Evolutionary conservation across 345 rosid genomes (phyloP), one percentile per base, ranked within the genome.

Genomic region (Cardamine occulta): DNA sequence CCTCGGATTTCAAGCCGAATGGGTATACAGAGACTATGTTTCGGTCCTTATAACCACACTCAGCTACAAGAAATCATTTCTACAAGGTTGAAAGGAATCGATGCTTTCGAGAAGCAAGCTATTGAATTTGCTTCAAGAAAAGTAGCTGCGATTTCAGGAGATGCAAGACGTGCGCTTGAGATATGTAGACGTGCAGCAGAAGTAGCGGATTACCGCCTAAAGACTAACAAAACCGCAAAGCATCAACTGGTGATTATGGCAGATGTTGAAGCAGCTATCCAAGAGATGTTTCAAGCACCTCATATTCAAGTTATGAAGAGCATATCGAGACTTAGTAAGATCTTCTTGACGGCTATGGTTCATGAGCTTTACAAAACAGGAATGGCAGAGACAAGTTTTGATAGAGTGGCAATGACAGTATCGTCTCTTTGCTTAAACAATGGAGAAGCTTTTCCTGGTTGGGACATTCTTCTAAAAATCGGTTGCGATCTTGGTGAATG

Each of bases 161-260:
- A 94, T 78, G 98, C 98, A 72, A 89, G 98, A 35, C 96, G 97
- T 66, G 97, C 93, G 2, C 82, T 94, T 65, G 98, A 94, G 88
- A 94, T 94, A 79, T 91, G 98, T 81, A 90, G 97, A 69, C 93
- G 95, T 14, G 98, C 97, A 63, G 98, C 98, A 28, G 98, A 94
- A 81, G 83, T 94, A 69, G 85, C 97, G 39, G 97, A 94, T 81
- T 84, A 84, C 80, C 88, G 67, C 24, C 45, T 86, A 45, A 89
- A 88, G 86, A 84, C 58, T 28, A 76, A 65, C 54, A 59, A 63
- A 65, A 71, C 81, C 57, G 58, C 88, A 82, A 97, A 84, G 66
- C 88, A 85, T 71, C 73, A 66, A 70, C 80, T 90, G 45, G 93
- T 89, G 82, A 82, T 85, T 24, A 91, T 92, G 91, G 76, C 82